Base-by-base conservation (phyloP, 345 rosid species). In the Isatis tinctoria region DNA sequence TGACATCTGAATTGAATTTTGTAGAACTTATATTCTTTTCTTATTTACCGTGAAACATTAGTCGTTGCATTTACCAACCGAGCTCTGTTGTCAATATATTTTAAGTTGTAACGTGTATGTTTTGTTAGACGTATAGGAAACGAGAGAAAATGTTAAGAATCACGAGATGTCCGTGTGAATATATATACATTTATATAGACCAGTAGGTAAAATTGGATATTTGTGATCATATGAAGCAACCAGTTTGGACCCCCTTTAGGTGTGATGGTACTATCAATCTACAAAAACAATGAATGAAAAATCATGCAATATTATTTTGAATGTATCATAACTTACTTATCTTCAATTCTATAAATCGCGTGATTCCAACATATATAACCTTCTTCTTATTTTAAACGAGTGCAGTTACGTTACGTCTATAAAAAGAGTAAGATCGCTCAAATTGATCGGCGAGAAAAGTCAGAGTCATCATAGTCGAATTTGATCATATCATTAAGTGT, bases 191-290 rank as follows among this genome's bases (percentile, higher is more conserved):
- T 24, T 66, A 30, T 59, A 27, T 28, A 72, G 30, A 11, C 20
- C 28, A 36, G 66, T 45, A 56, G 72, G 77, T 57, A 74, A 65
- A 65, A 16, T 17, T 57, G 60, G 63, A 74, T 35, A 65, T 65
- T 65, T 56, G 71, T 65, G 60, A 45, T n/a, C n/a, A n/a, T 57
- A 57, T 65, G 72, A 74, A 74, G 77, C 77, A 74, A 74, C 77
- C 35, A 56, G 49, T 65, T 65, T 74, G 71, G 66, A 65, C 59
- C 66, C 69, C 33, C 30, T 44, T 54, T 74, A 65, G 77, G 77
- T 65, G 66, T 45, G 60, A 17, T 74, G 72, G 59, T 65, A 57
- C 77, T 56, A 74, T 65, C 77, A 74, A 47, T 44, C 11, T 65
- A 54, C 65, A 14, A 43, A 56, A 73, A 35, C 28, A 43, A 33